A percentile compares a stretch with the other conserved stretches of the same genome.
Conservation (phyloP, 352 stramenopile species). For the Phytophthora agathidicida region DNA sequence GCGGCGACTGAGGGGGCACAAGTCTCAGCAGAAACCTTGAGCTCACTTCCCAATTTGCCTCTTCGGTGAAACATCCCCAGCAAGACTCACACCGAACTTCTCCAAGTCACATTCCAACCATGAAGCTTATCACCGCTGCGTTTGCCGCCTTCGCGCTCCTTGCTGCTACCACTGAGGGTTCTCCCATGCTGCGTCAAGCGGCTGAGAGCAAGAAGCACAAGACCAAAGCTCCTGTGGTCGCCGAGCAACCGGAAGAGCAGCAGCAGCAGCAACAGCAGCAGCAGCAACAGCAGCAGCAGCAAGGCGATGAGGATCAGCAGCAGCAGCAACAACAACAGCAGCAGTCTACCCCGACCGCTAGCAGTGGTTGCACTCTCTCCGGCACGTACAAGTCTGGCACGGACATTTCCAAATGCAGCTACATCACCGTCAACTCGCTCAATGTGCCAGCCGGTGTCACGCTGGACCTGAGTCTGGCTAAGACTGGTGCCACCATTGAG, state of each 20-base stretch:
- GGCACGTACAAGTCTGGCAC: constrained; percentile 26
- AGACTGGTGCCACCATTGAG: constrained; percentile 36
- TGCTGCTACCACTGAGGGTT: constrained; percentile 10
- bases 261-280: constrained; percentile 25
- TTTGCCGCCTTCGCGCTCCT: constrained; percentile 13
- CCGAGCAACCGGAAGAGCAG: background rate
- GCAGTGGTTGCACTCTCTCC: constrained; percentile 21
- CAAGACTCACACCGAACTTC: background rate
- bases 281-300: constrained; percentile 14
- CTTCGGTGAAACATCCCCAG: background rate
- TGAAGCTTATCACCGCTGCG: constrained; percentile 13
- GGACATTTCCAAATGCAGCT: constrained; percentile 24
- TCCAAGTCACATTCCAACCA: background rate
- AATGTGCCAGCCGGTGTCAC: constrained; percentile 38
- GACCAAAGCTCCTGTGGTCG: background rate
- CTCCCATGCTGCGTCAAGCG: constrained; percentile 16
- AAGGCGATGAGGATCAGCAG: background rate
- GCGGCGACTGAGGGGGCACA: too few species aligned
- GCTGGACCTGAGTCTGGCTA: constrained; percentile 37
- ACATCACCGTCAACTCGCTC: constrained; percentile 29
- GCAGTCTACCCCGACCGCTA: constrained; percentile 6
- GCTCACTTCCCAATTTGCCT: constrained; percentile 24
- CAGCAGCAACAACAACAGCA: constrained; percentile 7
- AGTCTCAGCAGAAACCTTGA: background rate
- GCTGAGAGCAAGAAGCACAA: constrained; percentile 8